Percentiles rank a stretch among this genome's conserved stretches.
Conservation (phyloP, 1,139 yeast species). For the Yarrowia galli region DNA sequence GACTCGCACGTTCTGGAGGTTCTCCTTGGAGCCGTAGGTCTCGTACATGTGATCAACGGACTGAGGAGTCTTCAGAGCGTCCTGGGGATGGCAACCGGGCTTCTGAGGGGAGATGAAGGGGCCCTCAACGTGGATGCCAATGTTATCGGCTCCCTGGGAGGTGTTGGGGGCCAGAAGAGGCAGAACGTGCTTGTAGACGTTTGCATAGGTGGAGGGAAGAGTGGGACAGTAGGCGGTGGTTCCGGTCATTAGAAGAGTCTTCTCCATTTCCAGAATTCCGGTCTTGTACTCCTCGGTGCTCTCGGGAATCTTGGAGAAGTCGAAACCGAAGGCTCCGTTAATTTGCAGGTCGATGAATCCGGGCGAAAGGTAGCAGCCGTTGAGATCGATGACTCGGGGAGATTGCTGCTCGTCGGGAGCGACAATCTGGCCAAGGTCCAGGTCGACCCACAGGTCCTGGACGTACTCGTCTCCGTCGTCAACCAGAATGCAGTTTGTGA, state of each 20-base stretch:
- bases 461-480: slow-evolving; percentile 58
- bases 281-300: slow-evolving; percentile 48
- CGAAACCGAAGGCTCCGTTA: slow-evolving; percentile 68
- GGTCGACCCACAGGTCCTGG: slow-evolving; percentile 59
- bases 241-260: slow-evolving; percentile 58
- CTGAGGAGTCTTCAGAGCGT: slow-evolving; percentile 58
- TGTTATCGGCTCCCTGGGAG: slow-evolving; percentile 57
- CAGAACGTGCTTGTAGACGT: slow-evolving; percentile 61
- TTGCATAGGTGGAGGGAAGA: slow-evolving; percentile 62
- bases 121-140: slow-evolving; percentile 73
- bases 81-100: slow-evolving; percentile 70
- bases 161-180: slow-evolving; percentile 56
- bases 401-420: slow-evolving; percentile 42
- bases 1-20: slow-evolving; percentile 58
- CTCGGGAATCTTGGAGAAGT: slow-evolving; percentile 57
- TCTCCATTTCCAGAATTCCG: slow-evolving; percentile 44
- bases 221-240: slow-evolving; percentile 70
- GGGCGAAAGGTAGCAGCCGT: slow-evolving; percentile 62
- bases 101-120: slow-evolving; percentile 64
- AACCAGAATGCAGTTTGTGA: slow-evolving; percentile 62
- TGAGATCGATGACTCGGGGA: slow-evolving; percentile 55
- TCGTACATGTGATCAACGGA: slow-evolving; percentile 54
- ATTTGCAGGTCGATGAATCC: slow-evolving; percentile 69
- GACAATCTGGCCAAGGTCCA: slow-evolving; percentile 57
- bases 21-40: slow-evolving; percentile 60